Evolutionary conservation across 2,329 filamentous ascomycete species (phyloP), one percentile per base, ranked within the genome.

Genomic region (Penicillium fuscoglaucum): DNA sequence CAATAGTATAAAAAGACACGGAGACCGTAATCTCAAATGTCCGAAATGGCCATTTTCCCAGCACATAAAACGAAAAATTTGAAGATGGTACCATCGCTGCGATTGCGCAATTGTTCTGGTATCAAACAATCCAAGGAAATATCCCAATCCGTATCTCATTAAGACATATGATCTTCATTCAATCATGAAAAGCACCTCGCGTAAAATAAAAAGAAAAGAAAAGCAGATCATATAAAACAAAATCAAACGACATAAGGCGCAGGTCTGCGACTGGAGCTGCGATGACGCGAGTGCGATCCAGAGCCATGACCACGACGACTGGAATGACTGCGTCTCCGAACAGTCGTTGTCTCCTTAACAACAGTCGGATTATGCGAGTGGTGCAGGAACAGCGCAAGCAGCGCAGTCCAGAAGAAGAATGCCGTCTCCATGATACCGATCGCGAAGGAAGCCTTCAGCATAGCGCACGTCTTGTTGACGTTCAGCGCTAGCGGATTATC

Each of bases 391-490:
- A 79, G 63, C 17, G 92, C 91, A 44, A 95, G 80, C 29, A 93
- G 76, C 52, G 86, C 84, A 4, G 91, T 95, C 70, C 89, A 80
- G 73, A 89, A 87, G 78, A 96, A 96, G 72, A 93, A 88, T 63
- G 95, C 79, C 65, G 81, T 80, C 74, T 95, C 90, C 83, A 97
- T 96, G 74, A 98, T 97, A 49, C 85, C 91, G 66, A 97, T 87
- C 3, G 91, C 93, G 77, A 91, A 98, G 65, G 82, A 84, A 1
- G 93, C 89, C 84, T 97, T 98, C 70, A 96, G 85, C 91, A 97
- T 95, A 50, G 89, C 85, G 78, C 93, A 98, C 6, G 86, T 85
- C 82, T 93, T 93, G 75, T 90, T 82, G 39, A 87, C 75, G 53
- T 82, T 75, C 41, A 87, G 70, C 43, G 81, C 74, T 58, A 85